Conservation (phyloP, 1,284 basidiomycete genomes). For the Austroboletus novae-zelandiae region DNA sequence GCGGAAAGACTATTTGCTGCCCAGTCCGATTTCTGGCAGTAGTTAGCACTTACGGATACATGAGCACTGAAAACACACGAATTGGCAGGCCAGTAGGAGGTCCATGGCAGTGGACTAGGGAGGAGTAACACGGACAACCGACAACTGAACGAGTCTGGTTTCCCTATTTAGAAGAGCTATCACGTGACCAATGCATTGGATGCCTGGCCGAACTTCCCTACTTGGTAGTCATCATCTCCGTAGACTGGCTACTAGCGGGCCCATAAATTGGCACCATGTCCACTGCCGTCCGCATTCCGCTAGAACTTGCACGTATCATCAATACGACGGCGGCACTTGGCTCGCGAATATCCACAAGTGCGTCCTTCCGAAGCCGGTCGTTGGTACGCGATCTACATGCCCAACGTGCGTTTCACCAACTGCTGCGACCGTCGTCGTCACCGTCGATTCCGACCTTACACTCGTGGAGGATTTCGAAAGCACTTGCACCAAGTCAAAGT, state of each 20-base stretch:
- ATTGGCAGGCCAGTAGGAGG: constrained; percentile 8
- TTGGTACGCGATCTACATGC: background rate
- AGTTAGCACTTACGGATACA: background rate
- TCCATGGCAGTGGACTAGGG: constrained; percentile 7
- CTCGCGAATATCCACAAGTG: constrained; percentile 4
- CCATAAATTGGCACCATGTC: constrained; percentile 9
- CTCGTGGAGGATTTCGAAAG: background rate
- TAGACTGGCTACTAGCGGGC: background rate
- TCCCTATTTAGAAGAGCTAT: background rate
- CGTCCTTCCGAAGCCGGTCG: background rate
- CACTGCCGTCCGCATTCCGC: constrained; percentile 1
- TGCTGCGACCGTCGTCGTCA: background rate
- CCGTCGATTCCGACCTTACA: background rate
- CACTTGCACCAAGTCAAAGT: constrained; percentile 6
- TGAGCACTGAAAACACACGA: constrained; percentile 12
- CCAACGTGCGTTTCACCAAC: constrained; percentile 12
- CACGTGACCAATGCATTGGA: constrained; percentile 2
- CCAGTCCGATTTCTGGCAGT: constrained; percentile 69
- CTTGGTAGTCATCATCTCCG: background rate
- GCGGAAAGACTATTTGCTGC: constrained; percentile 72
- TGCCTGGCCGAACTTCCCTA: background rate
- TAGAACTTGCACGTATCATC: constrained; percentile 14
- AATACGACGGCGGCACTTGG: constrained; percentile 4
- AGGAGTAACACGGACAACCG: no score
- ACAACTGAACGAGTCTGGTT: no score